phyloP scores from a whole-genome alignment of 257 asterid genomes.

The Penstemon barbatus region DNA sequence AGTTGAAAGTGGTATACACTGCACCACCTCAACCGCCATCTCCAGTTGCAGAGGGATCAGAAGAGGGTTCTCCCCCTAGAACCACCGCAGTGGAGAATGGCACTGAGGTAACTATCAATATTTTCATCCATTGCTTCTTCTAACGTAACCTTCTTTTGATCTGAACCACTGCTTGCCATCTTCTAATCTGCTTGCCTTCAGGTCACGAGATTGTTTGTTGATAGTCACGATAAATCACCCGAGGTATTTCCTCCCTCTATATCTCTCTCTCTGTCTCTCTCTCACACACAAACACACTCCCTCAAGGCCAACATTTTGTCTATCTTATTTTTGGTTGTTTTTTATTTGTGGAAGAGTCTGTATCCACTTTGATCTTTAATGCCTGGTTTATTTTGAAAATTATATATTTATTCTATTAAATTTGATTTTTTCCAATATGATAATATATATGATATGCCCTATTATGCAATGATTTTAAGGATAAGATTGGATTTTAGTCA shows the following conservation, averaged over 20 bases:
- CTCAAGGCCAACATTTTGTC: not conserved
- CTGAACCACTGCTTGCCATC: not conserved
- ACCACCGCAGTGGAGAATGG: conserved; percentile 54
- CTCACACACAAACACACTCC: not conserved
- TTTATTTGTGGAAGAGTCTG: not conserved
- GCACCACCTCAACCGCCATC: conserved; percentile 75
- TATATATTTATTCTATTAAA: not conserved
- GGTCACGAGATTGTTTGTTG: not conserved
- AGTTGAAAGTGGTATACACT: conserved; percentile 66
- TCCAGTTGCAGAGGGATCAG: conserved; percentile 76
- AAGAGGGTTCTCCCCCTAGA: conserved; percentile 69
- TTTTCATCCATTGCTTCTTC: not conserved
- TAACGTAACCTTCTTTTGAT: not conserved
- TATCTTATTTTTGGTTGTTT: not conserved
- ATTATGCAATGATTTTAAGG: too few relatives aligned
- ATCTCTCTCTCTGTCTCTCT: too few relatives aligned
- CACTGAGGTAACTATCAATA: conserved; percentile 26
- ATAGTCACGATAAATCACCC: not conserved
- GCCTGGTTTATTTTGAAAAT: not conserved
- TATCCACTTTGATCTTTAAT: not conserved
- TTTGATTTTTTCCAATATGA: too few relatives aligned
- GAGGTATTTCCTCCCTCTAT: not conserved
- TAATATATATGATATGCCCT: too few relatives aligned
- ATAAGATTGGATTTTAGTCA: too few relatives aligned
- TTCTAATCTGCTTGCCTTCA: not conserved